These are phyloP conservation scores for Podaxis sp. DNA, from an alignment of 768 basidiomycete genomes.

Conservation along the genomic window DNA sequence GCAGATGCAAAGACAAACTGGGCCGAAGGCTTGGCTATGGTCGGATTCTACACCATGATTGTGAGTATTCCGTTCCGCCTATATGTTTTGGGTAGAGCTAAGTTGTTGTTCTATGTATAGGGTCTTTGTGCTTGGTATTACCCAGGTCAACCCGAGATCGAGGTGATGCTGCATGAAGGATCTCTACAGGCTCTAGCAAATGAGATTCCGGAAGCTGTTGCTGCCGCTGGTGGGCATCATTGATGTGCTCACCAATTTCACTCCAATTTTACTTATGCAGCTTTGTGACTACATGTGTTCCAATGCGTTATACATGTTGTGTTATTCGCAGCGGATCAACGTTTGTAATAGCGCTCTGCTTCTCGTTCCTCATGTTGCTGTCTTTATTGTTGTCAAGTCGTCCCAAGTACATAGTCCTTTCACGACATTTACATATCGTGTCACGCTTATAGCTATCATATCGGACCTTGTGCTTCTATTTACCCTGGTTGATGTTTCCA, in stretches of 20 bases:
- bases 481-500: background rate
- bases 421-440: background rate
- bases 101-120: conserved; percentile 30
- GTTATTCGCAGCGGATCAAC: background rate
- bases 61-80: conserved; percentile 29
- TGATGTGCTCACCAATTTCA: background rate
- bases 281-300: background rate
- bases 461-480: background rate
- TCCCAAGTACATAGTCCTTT: background rate
- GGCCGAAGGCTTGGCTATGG: conserved; percentile 68
- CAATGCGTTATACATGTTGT: background rate
- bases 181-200: conserved; percentile 36
- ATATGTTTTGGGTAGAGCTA: background rate
- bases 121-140: conserved; percentile 71
- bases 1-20: conserved; percentile 80
- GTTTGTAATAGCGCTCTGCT: background rate
- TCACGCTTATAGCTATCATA: background rate
- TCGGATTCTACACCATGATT: conserved; percentile 69
- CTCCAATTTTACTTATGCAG: background rate
- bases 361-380: background rate
- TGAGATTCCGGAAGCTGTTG: conserved; percentile 8
- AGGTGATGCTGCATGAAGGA: conserved; percentile 40
- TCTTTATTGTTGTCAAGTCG: background rate
- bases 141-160: conserved; percentile 51
- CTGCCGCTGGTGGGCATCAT: background rate